These are phyloP conservation scores for Russula brevipes DNA, from an alignment of 768 basidiomycete genomes.

Conservation along the genomic window DNA sequence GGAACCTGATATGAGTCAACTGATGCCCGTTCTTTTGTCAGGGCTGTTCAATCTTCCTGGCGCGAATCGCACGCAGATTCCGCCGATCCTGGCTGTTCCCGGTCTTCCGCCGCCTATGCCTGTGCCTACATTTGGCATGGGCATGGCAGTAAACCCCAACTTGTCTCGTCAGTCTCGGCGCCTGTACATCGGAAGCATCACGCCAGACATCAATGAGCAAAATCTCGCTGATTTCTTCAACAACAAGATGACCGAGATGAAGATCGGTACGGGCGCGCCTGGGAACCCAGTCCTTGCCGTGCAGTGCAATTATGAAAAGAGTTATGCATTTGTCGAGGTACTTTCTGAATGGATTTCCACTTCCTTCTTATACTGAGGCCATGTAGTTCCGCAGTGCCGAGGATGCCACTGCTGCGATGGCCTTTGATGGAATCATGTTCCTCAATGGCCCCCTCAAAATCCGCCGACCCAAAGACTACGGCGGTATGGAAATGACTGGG, in stretches of 20 bases:
- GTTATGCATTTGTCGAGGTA: conserved; percentile 98
- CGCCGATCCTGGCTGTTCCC: conserved; percentile 74
- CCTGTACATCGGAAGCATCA: conserved; percentile 96
- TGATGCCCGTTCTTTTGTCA: conserved; percentile 30
- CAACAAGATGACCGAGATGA: conserved; percentile 89
- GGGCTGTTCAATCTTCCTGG: conserved; percentile 97
- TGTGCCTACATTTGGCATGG: conserved; percentile 81
- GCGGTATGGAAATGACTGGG: conserved; percentile 55
- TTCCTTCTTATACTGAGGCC: conserved; percentile 9
- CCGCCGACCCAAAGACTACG: conserved; percentile 95
- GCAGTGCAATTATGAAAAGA: conserved; percentile 97
- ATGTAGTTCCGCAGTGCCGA: conserved; percentile 91
- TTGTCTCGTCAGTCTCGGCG: conserved; percentile 89
- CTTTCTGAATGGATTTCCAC: conserved; percentile 26
- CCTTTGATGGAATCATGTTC: conserved; percentile 96
- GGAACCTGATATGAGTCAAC: neutral
- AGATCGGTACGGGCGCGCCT: conserved; percentile 73
- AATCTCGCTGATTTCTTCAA: conserved; percentile 95
- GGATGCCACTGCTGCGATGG: conserved; percentile 95
- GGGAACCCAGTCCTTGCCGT: conserved; percentile 91
- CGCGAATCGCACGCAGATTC: conserved; percentile 84
- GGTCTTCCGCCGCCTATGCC: conserved; percentile 80
- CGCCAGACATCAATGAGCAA: conserved; percentile 89
- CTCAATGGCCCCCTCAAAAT: conserved; percentile 95
- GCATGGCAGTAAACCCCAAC: conserved; percentile 82